Base-by-base conservation (phyloP, 2,329 filamentous ascomycete genomes). In the Trichoderma simmonsii region DNA sequence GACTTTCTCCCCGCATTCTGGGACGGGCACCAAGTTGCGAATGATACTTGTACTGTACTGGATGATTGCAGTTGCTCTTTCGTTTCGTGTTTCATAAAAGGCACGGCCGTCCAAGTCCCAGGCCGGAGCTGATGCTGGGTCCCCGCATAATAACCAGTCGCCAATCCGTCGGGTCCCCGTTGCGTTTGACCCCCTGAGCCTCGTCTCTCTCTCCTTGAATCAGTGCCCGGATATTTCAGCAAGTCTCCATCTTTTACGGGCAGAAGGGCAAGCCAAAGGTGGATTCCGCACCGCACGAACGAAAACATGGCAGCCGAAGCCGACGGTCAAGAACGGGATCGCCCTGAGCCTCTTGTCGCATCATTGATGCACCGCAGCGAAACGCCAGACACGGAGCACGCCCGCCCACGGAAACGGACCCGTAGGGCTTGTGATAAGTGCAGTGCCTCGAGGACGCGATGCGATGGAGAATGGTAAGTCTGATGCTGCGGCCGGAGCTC, bases 381-480 rank as follows among this genome's bases (percentile, higher is more conserved):
- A 32, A 60, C 57, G 32, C 64, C 71, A 24, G 71, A 72, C 18
- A 63, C 61, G n/a, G 75, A 76, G 60, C 76, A 78, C 63, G 77
- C 77, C 48, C 72, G 77, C 26, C 76, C 78, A 14, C 73, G 78
- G 66, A 78, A 78, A 72, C 73, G 78, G 59, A 80, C 78, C 14
- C 74, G 76, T 11, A 74, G 78, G 26, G 79, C 78, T 11, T 80
- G 78, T 71, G 78, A 80, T 73, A 80, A 79, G 73, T 80, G 78
- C 75, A 84, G 80, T 67, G 75, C 77, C 6, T 83, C 82, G 3
- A 78, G 83, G 71, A 82, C 82, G 6, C 78, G 84, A 48, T 85
- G 84, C 71, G 81, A 85, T 73, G 84, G 84, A 24, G 77, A 82
- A 56, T 84, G 81, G 83, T 85, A 73, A 80, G 81, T 76, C n/a